Conservation (phyloP, 2,329 filamentous ascomycete species). For the Arthrobotrys musiformis region DNA sequence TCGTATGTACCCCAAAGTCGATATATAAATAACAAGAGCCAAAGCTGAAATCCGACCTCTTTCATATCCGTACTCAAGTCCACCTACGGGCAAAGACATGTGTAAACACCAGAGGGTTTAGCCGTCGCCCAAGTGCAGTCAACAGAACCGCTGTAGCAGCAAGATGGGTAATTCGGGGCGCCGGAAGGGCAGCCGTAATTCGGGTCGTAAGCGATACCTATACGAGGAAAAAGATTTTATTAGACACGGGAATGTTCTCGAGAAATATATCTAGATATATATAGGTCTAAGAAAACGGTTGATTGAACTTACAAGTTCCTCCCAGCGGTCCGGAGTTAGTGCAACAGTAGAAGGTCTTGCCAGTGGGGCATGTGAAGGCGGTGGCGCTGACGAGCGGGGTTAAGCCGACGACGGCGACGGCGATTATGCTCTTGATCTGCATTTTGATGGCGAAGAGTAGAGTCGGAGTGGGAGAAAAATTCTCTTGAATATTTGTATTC, state of each 20-base stretch:
- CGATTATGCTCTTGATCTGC: constrained; percentile 31
- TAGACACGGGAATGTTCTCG: background rate
- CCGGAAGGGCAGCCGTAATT: background rate
- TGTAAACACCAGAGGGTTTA: background rate
- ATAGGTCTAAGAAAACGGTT: too few species aligned
- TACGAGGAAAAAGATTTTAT: background rate
- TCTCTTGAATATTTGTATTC: background rate
- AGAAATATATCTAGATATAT: background rate
- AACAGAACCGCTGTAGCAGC: background rate
- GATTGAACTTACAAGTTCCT: constrained; percentile 8
- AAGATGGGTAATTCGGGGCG: background rate
- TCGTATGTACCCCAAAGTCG: too few species aligned
- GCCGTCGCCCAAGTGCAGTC: background rate
- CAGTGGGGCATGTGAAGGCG: constrained; percentile 26
- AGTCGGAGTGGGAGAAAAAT: background rate
- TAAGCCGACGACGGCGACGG: constrained; percentile 15
- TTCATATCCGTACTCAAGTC: too few species aligned
- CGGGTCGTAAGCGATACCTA: background rate
- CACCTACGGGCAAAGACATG: constrained; percentile 5
- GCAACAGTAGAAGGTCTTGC: constrained; percentile 36
- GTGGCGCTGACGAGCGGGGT: constrained; percentile 16
- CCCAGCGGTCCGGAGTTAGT: constrained; percentile 10
- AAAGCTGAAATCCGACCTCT: too few species aligned
- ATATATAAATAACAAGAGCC: too few species aligned
- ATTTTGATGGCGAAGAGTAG: background rate